These are phyloP conservation scores for Thalassiosira mediterranea DNA, from an alignment of 352 stramenopile genomes.

Conservation along the genomic window DNA sequence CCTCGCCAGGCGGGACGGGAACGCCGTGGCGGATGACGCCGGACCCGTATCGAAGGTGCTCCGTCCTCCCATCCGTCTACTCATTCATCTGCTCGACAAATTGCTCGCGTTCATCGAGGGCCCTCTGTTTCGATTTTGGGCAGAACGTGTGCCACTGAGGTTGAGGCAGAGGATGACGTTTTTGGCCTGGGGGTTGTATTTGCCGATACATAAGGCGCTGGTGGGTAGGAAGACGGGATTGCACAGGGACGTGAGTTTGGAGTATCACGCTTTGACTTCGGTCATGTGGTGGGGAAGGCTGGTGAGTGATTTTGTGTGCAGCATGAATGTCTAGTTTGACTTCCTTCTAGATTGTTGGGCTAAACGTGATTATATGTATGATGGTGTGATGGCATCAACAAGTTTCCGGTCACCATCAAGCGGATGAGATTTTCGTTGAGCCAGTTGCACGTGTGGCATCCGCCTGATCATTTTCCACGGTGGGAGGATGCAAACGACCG, in stretches of 20 bases:
- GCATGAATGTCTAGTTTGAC: conserved; percentile 3
- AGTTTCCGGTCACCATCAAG: conserved; percentile 64
- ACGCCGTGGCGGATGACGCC: neutral
- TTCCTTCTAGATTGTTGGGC: conserved; percentile 10
- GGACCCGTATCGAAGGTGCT: conserved; percentile 11
- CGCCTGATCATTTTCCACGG: conserved; percentile 26
- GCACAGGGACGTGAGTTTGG: conserved; percentile 58
- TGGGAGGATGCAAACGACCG: conserved; percentile 15
- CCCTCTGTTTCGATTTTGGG: conserved; percentile 62
- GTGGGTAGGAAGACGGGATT: conserved; percentile 63
- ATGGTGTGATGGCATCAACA: too few relatives aligned
- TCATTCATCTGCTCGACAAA: conserved; percentile 48
- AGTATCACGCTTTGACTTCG: conserved; percentile 81
- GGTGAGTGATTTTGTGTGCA: conserved; percentile 18
- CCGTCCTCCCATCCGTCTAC: conserved; percentile 36
- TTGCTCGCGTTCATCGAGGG: conserved; percentile 58
- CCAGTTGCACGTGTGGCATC: conserved; percentile 68
- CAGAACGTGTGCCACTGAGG: conserved; percentile 48
- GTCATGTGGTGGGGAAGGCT: conserved; percentile 71
- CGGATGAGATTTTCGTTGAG: conserved; percentile 75
- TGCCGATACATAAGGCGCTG: conserved; percentile 65
- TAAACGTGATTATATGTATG: neutral
- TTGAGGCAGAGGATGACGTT: conserved; percentile 61
- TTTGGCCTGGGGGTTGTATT: conserved; percentile 66
- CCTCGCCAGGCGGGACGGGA: conserved; percentile 41